Evolutionary conservation across 768 basidiomycete species (phyloP).

Genomic region (Chlorophyllum brunneum): DNA sequence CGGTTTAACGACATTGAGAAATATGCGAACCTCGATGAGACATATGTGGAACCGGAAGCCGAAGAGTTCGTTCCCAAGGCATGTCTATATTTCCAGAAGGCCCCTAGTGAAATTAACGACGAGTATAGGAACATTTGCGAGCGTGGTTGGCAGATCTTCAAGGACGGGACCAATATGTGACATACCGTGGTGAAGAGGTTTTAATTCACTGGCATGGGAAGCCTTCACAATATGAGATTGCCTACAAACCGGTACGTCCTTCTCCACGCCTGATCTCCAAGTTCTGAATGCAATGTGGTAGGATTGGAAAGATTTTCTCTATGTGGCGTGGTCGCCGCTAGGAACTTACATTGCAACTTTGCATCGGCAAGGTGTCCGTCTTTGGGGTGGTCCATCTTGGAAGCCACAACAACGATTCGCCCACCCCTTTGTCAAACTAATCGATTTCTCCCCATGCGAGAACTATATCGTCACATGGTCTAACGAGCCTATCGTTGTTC

Average conservation of each 20-base stretch:
- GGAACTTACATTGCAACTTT: slow-evolving; percentile 95
- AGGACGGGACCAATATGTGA: slow-evolving; percentile 94
- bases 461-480: slow-evolving; percentile 98
- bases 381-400: slow-evolving; percentile 95
- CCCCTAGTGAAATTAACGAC: slow-evolving; percentile 11
- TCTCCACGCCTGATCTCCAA: slow-evolving; percentile 13
- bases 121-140: slow-evolving; percentile 81
- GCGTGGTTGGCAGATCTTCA: slow-evolving; percentile 92
- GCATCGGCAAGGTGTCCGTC: slow-evolving; percentile 90
- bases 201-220: slow-evolving; percentile 92
- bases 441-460: slow-evolving; percentile 97
- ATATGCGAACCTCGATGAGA: slow-evolving; percentile 72
- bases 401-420: slow-evolving; percentile 87
- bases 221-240: slow-evolving; percentile 79
- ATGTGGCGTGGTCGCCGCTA: slow-evolving; percentile 93
- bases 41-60: slow-evolving; percentile 67
- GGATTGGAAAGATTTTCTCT: slow-evolving; percentile 95
- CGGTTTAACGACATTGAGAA: slow-evolving; percentile 88
- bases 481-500: slow-evolving; percentile 85
- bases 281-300: slow-evolving; percentile 23
- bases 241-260: slow-evolving; percentile 67
- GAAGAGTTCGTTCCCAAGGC: slow-evolving; percentile 79
- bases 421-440: slow-evolving; percentile 90
- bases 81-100: slow-evolving; percentile 14
- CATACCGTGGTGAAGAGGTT: slow-evolving; percentile 89